These are phyloP conservation scores for Calendula officinalis DNA, from an alignment of 129 eudicot genomes.

Conservation along the genomic window DNA sequence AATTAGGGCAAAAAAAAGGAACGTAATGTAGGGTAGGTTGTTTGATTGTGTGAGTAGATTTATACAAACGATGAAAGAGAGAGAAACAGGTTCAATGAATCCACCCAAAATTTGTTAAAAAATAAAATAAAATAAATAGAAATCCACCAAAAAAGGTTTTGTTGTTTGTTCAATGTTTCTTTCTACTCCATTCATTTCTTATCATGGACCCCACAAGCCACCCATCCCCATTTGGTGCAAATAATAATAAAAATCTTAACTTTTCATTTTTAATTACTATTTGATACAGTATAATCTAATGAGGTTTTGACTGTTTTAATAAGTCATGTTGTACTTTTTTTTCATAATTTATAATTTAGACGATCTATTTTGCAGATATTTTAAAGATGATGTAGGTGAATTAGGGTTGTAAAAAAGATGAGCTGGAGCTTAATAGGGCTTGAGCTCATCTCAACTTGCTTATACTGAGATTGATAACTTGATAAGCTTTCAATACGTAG, in stretches of 20 bases:
- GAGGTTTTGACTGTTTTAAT: neutral
- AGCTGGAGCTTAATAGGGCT: too few species aligned
- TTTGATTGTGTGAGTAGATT: conserved; percentile 17
- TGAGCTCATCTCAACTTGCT: too few species aligned
- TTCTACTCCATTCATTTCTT: conserved; percentile 22
- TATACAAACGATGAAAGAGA: conserved; percentile 26
- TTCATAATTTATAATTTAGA: too few species aligned
- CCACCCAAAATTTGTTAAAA: conserved; percentile 17
- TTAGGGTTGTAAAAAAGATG: too few species aligned
- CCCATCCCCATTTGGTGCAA: conserved; percentile 12
- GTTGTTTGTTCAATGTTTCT: conserved; percentile 54
- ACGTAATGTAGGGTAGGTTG: conserved; percentile 16
- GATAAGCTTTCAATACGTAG: too few species aligned
- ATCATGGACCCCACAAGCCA: conserved; percentile 30
- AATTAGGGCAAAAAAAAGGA: conserved; percentile 67
- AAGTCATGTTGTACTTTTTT: neutral
- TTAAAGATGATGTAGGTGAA: too few species aligned
- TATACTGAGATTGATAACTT: too few species aligned
- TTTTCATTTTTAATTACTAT: neutral
- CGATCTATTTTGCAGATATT: too few species aligned
- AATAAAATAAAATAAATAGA: neutral
- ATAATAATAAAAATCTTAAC: neutral
- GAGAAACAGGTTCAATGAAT: conserved; percentile 53
- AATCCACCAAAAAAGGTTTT: neutral
- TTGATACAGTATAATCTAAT: neutral